These are phyloP conservation scores for Ephemerocybe angulata DNA, from an alignment of 768 basidiomycete genomes.

Conservation along the genomic window DNA sequence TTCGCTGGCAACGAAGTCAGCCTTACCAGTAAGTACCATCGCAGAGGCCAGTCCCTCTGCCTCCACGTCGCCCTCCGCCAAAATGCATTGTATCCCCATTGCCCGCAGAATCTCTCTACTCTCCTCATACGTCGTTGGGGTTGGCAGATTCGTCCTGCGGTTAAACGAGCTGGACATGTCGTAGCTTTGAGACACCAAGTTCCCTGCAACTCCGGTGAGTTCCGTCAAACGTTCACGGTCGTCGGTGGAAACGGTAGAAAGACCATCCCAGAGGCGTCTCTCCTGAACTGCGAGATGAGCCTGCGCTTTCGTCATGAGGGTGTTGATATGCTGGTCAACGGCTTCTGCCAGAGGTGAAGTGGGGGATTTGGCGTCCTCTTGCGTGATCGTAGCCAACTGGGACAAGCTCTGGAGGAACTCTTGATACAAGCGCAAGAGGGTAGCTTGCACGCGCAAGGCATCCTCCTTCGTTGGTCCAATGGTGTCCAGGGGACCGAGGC, in stretches of 20 bases:
- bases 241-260: slow-evolving; percentile 23
- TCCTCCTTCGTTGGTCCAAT: not conserved
- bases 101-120: slow-evolving; percentile 63
- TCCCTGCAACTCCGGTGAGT: slow-evolving; percentile 14
- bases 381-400: not conserved
- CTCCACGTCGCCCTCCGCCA: slow-evolving; percentile 66
- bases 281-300: slow-evolving; percentile 56
- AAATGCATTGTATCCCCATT: slow-evolving; percentile 81
- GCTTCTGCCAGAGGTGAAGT: not conserved
- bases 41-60: slow-evolving; percentile 84
- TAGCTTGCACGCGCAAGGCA: not conserved
- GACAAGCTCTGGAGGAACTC: not conserved
- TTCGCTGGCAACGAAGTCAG: slow-evolving; percentile 88
- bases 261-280: slow-evolving; percentile 52
- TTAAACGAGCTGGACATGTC: slow-evolving; percentile 62
- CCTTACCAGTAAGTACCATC: slow-evolving; percentile 67
- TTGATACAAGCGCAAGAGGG: not conserved
- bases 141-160: slow-evolving; percentile 60
- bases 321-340: not conserved
- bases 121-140: slow-evolving; percentile 62
- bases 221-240: not conserved
- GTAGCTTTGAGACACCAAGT: slow-evolving; percentile 49
- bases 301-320: slow-evolving; percentile 26
- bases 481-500: not conserved
- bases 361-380: not conserved